Percentiles rank a stretch among this genome's conserved stretches.
Conservation (phyloP, 2,329 filamentous ascomycete species). For the Pseudomassariella vexata region DNA sequence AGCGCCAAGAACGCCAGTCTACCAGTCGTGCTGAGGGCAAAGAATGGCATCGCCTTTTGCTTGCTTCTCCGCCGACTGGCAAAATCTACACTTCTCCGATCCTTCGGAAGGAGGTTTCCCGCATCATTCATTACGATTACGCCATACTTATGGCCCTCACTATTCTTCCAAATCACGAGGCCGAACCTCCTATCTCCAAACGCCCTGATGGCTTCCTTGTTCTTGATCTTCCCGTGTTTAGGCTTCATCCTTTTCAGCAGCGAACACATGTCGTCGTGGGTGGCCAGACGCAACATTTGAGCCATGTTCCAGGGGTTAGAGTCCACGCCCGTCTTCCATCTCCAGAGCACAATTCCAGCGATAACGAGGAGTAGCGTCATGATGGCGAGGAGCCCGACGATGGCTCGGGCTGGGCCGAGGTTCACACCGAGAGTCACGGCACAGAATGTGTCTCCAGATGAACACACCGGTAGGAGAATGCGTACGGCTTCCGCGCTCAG, state of each 20-base stretch:
- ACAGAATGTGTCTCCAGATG: constrained; percentile 24
- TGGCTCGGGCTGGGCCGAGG: constrained; percentile 20
- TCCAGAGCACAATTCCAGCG: constrained; percentile 21
- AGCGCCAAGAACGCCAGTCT: constrained; percentile 17
- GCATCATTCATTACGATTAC: constrained; percentile 15
- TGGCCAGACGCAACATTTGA: constrained; percentile 27
- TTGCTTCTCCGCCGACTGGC: not conserved
- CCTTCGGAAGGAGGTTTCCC: constrained; percentile 6
- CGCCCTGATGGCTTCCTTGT: constrained; percentile 13
- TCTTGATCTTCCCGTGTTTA: constrained; percentile 9
- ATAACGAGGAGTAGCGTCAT: constrained; percentile 23
- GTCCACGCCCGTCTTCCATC: constrained; percentile 31
- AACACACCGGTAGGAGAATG: constrained; percentile 30
- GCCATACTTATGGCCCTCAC: constrained; percentile 14
- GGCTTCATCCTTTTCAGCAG: constrained; percentile 9
- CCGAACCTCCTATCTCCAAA: constrained; percentile 18
- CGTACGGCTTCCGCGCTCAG: constrained; percentile 33
- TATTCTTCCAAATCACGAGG: constrained; percentile 15
- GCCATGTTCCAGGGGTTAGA: constrained; percentile 35
- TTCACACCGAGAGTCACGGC: constrained; percentile 28
- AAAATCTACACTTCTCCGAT: constrained; percentile 6
- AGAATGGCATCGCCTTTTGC: constrained; percentile 17
- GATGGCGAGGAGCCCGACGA: constrained; percentile 25
- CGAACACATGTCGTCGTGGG: constrained; percentile 21
- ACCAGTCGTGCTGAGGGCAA: constrained; percentile 19